Evolutionary conservation across 345 rosid species (phyloP), one percentile per base, ranked within the genome.

Genomic region (Linum tenue): DNA sequence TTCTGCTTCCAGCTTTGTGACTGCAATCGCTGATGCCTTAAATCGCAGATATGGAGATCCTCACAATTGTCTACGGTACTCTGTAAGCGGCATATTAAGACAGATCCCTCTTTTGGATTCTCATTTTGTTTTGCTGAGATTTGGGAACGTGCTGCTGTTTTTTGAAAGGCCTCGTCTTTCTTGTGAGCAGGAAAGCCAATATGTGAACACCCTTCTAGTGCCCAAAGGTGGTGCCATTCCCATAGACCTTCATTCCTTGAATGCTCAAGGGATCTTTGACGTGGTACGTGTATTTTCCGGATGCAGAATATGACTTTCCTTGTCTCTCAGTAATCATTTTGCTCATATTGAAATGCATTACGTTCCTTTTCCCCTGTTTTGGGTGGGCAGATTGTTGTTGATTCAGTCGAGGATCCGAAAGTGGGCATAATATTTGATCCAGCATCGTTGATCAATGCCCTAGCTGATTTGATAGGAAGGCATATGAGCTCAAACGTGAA

Each of bases 1-100:
- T 74, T 77, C 92, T 66, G 92, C 95, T 65, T 92, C 95, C 2
- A 82, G 77, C 75, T 92, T 87, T 80, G 88, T 92, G 40, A 82
- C 82, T 67, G 92, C 92, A 69, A 79, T 92, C 65, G 73, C 91
- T 0, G 88, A 88, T 69, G 92, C 92, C 76, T 78, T 91, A 55
- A 91, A 88, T 75, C 79, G 89, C 61, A 83, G 82, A 42, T 78
- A 86, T 71, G 92, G 97, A 70, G 89, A 85, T 84, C 72, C 83
- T 61, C 83, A 76, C 37, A 75, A 83, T 31, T 79, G 80, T 50
- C 85, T 92, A 14, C 69, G 80, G 66, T 85, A 88, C 69, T 72
- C 71, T 1, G 95, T 88, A 68, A 81, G 95, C 77, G 64, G n/a
- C 15, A 56, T 5, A 31, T 2, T n/a, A 15, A 5, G 16, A 56